phyloP scores from a whole-genome alignment of 495 filamentous ascomycete genomes.

The Neurospora terricola region DNA sequence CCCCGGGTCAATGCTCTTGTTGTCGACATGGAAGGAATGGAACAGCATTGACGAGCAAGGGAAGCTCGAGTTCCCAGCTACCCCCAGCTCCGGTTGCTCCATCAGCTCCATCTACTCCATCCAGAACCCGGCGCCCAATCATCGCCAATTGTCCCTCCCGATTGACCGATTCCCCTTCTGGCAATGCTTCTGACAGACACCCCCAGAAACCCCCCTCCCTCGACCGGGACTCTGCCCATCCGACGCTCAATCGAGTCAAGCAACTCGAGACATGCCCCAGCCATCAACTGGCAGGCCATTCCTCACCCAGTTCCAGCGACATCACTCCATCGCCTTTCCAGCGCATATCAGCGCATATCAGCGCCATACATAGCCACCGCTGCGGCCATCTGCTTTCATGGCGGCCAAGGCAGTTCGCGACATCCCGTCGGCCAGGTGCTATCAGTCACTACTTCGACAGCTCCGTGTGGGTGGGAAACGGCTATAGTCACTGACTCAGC shows the following conservation, averaged over 20 bases:
- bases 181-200: slow-evolving; percentile 2
- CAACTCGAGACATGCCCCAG: neutral
- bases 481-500: neutral
- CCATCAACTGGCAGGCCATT: neutral
- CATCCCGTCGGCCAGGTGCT: neutral
- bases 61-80: slow-evolving; percentile 16
- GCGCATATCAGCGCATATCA: neutral
- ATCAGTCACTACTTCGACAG: neutral
- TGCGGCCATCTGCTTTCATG: neutral
- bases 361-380: neutral
- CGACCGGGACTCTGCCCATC: slow-evolving; percentile 8
- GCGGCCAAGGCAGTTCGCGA: neutral
- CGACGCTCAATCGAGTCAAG: slow-evolving; percentile 21
- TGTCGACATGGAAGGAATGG: neutral
- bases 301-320: neutral
- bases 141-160: neutral
- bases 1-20: neutral
- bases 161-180: slow-evolving; percentile 1
- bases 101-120: slow-evolving; percentile 2
- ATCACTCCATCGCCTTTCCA: neutral
- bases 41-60: neutral
- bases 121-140: slow-evolving; percentile 13
- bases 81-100: slow-evolving; percentile 4
- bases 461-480: neutral
- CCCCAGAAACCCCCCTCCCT: slow-evolving; percentile 9